Conservation (phyloP, 495 filamentous ascomycete genomes). For the Trypethelium eluteriae region DNA sequence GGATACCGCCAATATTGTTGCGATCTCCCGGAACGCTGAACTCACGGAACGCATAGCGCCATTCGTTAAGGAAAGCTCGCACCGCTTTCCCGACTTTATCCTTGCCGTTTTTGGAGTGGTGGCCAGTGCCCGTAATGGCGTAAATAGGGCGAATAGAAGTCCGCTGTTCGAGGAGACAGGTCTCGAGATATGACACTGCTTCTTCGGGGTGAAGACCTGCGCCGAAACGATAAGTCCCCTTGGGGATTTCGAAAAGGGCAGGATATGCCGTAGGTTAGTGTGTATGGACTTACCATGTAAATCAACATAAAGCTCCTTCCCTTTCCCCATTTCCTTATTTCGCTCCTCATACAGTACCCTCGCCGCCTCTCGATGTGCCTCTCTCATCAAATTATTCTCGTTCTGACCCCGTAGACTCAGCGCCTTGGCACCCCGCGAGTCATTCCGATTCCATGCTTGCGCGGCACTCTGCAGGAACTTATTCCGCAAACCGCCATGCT, state of each 20-base stretch:
- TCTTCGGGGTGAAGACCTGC: conserved; percentile 83
- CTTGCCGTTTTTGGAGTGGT: conserved; percentile 97
- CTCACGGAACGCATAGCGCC: conserved; percentile 91
- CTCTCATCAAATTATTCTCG: conserved; percentile 95
- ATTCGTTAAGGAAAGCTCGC: conserved; percentile 83
- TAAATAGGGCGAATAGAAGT: conserved; percentile 59
- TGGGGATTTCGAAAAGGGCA: neutral
- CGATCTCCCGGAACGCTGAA: conserved; percentile 91
- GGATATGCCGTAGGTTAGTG: conserved; percentile 7
- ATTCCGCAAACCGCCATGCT: conserved; percentile 89
- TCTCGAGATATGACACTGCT: conserved; percentile 88
- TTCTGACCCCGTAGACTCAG: conserved; percentile 87
- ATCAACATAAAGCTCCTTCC: conserved; percentile 82
- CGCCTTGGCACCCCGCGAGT: conserved; percentile 92
- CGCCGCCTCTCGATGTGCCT: conserved; percentile 91
- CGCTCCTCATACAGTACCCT: conserved; percentile 88
- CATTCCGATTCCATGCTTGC: conserved; percentile 99
- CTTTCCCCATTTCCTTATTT: conserved; percentile 58
- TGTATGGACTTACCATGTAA: conserved; percentile 54
- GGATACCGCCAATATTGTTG: conserved; percentile 82
- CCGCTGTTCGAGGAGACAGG: conserved; percentile 72
- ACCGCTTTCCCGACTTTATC: conserved; percentile 97
- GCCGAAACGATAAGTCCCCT: neutral
- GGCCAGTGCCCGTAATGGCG: conserved; percentile 91
- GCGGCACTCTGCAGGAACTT: conserved; percentile 97